Evolutionary conservation across 2,329 filamentous ascomycete genomes (phyloP).

Genomic region (Albophoma yamanashiensis): DNA sequence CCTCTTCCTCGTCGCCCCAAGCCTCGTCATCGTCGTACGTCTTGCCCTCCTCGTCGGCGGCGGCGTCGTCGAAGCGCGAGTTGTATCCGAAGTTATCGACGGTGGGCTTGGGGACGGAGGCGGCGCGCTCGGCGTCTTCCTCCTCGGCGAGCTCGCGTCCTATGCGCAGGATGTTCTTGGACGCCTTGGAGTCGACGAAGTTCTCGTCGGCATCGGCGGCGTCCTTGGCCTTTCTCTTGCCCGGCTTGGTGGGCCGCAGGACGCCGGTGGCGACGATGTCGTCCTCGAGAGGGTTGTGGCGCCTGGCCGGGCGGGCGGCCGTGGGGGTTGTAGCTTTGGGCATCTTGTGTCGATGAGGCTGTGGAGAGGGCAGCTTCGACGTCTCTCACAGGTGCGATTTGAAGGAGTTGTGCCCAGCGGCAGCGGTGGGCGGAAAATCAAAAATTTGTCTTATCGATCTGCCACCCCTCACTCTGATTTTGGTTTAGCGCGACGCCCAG

Average conservation of each 20-base stretch:
- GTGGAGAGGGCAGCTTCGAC: neutral
- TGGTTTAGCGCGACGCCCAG: conserved; percentile 13
- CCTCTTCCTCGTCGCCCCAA: conserved; percentile 72
- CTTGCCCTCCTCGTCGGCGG: conserved; percentile 32
- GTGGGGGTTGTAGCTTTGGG: conserved; percentile 62
- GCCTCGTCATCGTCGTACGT: conserved; percentile 48
- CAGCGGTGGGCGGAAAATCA: conserved; percentile 18
- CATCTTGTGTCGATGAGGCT: conserved; percentile 41
- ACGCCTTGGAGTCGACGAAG: conserved; percentile 82
- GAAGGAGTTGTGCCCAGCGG: neutral
- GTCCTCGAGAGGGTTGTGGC: conserved; percentile 86
- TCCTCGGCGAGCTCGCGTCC: conserved; percentile 84
- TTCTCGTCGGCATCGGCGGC: conserved; percentile 51
- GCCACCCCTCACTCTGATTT: conserved; percentile 21
- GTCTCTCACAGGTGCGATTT: neutral
- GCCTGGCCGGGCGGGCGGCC: conserved; percentile 47
- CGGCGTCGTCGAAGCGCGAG: conserved; percentile 54
- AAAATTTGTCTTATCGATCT: conserved; percentile 29
- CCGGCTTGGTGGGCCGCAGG: conserved; percentile 57
- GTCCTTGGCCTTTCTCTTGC: conserved; percentile 57
- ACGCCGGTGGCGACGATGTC: conserved; percentile 65
- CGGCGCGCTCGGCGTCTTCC: conserved; percentile 36
- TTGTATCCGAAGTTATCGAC: conserved; percentile 66
- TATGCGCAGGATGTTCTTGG: conserved; percentile 78
- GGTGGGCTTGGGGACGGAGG: conserved; percentile 25